These are phyloP conservation scores for Trypanosoma cruzi DNA, from an alignment of 208 protist genomes.

Conservation along the genomic window DNA sequence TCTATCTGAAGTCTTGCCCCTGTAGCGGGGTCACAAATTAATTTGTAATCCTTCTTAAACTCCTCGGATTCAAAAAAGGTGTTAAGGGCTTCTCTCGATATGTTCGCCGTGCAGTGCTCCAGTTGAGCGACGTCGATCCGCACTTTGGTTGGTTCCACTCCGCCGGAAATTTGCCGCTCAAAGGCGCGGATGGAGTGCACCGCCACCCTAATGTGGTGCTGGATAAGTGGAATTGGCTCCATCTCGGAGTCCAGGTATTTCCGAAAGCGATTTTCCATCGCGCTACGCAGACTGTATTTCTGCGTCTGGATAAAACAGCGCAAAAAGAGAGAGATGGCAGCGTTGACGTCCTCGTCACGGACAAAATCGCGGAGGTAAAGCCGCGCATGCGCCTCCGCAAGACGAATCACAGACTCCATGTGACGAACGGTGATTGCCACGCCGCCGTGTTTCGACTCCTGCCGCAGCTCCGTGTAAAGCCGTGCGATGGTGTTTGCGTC, in stretches of 20 bases:
- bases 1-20: slow-evolving; percentile 78
- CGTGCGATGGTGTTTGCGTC: slow-evolving; percentile 94
- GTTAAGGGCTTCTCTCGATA: slow-evolving; percentile 81
- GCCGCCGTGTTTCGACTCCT: slow-evolving; percentile 94
- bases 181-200: slow-evolving; percentile 82
- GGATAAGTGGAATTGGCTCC: slow-evolving; percentile 87
- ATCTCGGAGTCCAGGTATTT: slow-evolving; percentile 88
- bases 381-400: slow-evolving; percentile 97
- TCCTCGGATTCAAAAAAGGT: slow-evolving; percentile 82
- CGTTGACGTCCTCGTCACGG: slow-evolving; percentile 96
- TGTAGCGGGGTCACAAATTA: slow-evolving; percentile 82
- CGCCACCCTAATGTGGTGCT: slow-evolving; percentile 83
- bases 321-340: slow-evolving; percentile 98
- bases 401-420: slow-evolving; percentile 98
- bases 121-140: slow-evolving; percentile 80
- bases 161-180: slow-evolving; percentile 82
- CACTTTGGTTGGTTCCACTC: slow-evolving; percentile 77
- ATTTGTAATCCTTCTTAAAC: slow-evolving; percentile 78
- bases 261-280: slow-evolving; percentile 86
- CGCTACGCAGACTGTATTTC: slow-evolving; percentile 90
- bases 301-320: slow-evolving; percentile 98
- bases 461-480: slow-evolving; percentile 97
- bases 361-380: slow-evolving; percentile 98
- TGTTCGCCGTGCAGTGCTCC: slow-evolving; percentile 76
- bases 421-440: slow-evolving; percentile 98